A percentile compares a stretch with the other conserved stretches of the same genome.
Evolutionary conservation across 2,329 filamentous ascomycete species (phyloP).

Genomic region (Coniochaeta hoffmannii): DNA sequence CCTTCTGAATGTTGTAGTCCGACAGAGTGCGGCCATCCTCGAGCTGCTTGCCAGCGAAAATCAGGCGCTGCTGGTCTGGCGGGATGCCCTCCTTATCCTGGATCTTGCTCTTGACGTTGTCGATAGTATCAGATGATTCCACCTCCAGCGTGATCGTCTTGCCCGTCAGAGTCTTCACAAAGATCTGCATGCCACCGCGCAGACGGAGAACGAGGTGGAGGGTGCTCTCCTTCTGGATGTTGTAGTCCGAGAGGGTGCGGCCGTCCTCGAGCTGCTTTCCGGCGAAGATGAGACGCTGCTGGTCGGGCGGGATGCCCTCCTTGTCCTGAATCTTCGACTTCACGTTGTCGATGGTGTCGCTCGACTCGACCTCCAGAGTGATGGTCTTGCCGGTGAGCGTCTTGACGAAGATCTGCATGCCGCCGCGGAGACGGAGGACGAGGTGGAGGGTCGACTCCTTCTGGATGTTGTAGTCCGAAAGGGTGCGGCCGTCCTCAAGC

Average conservation of each 20-base stretch:
- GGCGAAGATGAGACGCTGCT: constrained; percentile 89
- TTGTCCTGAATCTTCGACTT: constrained; percentile 92
- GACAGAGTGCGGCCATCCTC: constrained; percentile 86
- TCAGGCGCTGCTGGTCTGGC: constrained; percentile 87
- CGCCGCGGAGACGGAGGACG: constrained; percentile 80
- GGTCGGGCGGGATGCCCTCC: constrained; percentile 89
- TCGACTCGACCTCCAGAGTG: constrained; percentile 82
- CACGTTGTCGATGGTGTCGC: constrained; percentile 89
- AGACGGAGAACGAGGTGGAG: constrained; percentile 75
- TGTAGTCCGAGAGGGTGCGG: constrained; percentile 87
- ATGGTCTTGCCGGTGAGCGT: constrained; percentile 90
- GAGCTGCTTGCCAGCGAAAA: constrained; percentile 89
- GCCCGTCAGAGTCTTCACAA: constrained; percentile 80
- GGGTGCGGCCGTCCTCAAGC: constrained; percentile 85
- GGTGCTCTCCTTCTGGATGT: constrained; percentile 89
- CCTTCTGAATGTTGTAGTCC: constrained; percentile 97
- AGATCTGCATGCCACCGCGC: constrained; percentile 81
- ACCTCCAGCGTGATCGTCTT: constrained; percentile 95
- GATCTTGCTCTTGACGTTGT: constrained; percentile 93
- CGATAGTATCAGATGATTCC: constrained; percentile 82
- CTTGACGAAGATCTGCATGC: constrained; percentile 87
- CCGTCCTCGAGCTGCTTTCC: constrained; percentile 93
- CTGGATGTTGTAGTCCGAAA: constrained; percentile 92
- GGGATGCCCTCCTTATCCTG: constrained; percentile 91
- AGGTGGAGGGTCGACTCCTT: constrained; percentile 84